These are phyloP conservation scores for Fragaria iinumae DNA, from an alignment of 306 rosid genomes.

Conservation along the genomic window DNA sequence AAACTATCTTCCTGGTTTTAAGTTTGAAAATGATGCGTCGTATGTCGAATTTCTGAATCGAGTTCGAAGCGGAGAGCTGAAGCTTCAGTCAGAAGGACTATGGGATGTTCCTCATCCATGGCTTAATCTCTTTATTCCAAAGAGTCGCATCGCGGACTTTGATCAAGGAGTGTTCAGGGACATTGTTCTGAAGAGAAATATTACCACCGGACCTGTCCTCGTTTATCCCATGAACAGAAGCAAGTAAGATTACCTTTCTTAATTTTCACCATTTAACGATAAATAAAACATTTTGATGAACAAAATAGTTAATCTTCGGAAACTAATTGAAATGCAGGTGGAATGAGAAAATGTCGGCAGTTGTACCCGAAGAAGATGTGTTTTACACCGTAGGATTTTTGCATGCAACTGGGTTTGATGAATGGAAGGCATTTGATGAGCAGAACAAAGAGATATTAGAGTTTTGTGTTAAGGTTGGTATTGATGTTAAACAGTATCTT, in stretches of 20 bases:
- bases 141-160: constrained; percentile 57
- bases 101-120: constrained; percentile 98
- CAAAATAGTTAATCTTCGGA: not conserved
- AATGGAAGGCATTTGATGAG: constrained; percentile 58
- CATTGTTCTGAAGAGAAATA: constrained; percentile 61
- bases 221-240: constrained; percentile 72
- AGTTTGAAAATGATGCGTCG: constrained; percentile 59
- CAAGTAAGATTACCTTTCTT: constrained; percentile 55
- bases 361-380: constrained; percentile 71
- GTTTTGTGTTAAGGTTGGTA: constrained; percentile 53
- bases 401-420: constrained; percentile 67
- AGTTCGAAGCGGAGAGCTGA: constrained; percentile 69
- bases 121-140: constrained; percentile 77
- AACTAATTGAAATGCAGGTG: constrained; percentile 46
- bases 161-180: constrained; percentile 53
- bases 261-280: not conserved
- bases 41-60: constrained; percentile 71
- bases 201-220: constrained; percentile 65
- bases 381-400: constrained; percentile 77
- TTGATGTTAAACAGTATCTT: constrained; percentile 72
- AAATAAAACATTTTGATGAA: not conserved
- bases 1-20: constrained; percentile 53
- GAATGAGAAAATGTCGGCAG: constrained; percentile 73
- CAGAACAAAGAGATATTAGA: constrained; percentile 64
- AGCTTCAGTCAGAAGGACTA: constrained; percentile 69